phyloP scores from a whole-genome alignment of 805 yeast genomes.

The Candida maris region DNA sequence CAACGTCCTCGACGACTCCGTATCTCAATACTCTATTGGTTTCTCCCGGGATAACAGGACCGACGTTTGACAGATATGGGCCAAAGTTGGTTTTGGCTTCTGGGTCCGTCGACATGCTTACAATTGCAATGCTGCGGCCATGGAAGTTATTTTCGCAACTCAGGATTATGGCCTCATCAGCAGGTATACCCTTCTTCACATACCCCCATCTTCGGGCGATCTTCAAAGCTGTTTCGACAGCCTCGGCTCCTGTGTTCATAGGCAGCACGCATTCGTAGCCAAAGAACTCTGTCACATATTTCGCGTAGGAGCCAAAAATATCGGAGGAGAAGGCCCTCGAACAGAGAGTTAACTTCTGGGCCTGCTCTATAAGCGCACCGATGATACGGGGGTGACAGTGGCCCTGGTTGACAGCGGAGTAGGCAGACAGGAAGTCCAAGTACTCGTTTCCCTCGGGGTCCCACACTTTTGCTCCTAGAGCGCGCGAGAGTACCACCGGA shows the following conservation, averaged over 20 bases:
- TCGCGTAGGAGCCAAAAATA: slow-evolving; percentile 81
- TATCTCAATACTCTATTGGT: slow-evolving; percentile 61
- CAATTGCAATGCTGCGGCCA: slow-evolving; percentile 92
- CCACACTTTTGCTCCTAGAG: slow-evolving; percentile 92
- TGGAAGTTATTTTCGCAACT: slow-evolving; percentile 92
- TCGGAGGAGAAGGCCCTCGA: slow-evolving; percentile 93
- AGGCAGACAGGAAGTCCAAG: slow-evolving; percentile 88
- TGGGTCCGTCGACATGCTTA: slow-evolving; percentile 94
- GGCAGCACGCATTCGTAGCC: slow-evolving; percentile 91
- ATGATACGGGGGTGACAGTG: slow-evolving; percentile 95
- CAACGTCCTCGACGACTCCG: slow-evolving; percentile 83
- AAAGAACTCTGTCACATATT: slow-evolving; percentile 83
- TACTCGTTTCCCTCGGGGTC: slow-evolving; percentile 96
- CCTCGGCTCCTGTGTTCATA: slow-evolving; percentile 99
- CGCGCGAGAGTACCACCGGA: slow-evolving; percentile 89
- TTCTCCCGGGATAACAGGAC: slow-evolving; percentile 80
- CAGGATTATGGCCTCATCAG: slow-evolving; percentile 79
- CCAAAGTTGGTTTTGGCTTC: slow-evolving; percentile 89
- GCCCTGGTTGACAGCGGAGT: slow-evolving; percentile 97
- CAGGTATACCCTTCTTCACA: slow-evolving; percentile 76
- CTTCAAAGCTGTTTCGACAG: slow-evolving; percentile 92
- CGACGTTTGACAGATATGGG: slow-evolving; percentile 80
- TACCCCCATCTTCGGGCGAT: slow-evolving; percentile 98
- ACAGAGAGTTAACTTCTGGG: slow-evolving; percentile 75
- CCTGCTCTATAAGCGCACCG: slow-evolving; percentile 81